phyloP scores from a whole-genome alignment of 768 basidiomycete genomes.

The Rhizopogon vulgaris region DNA sequence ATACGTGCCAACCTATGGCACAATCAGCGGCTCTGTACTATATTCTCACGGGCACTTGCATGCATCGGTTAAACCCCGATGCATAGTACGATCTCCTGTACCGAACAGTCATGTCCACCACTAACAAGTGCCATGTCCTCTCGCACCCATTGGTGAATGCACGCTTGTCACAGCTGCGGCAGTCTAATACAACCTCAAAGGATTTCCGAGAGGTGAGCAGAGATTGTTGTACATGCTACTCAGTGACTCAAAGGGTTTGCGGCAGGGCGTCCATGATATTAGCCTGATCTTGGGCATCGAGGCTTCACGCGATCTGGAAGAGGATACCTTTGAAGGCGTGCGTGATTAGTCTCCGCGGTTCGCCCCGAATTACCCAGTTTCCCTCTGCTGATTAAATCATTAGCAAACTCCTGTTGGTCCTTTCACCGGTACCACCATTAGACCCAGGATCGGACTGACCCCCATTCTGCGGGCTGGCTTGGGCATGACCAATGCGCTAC shows the following conservation, averaged over 20 bases:
- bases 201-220: slow-evolving; percentile 69
- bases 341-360: slow-evolving; percentile 14
- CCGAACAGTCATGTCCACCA: slow-evolving; percentile 19
- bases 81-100: background rate
- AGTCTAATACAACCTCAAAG: slow-evolving; percentile 53
- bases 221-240: background rate
- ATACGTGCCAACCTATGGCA: no score
- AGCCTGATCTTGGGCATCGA: slow-evolving; percentile 80
- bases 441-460: slow-evolving; percentile 75
- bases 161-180: slow-evolving; percentile 64
- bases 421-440: slow-evolving; percentile 74
- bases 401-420: slow-evolving; percentile 75
- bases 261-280: slow-evolving; percentile 67
- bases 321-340: slow-evolving; percentile 61
- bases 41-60: no score
- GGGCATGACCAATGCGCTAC: slow-evolving; percentile 86
- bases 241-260: background rate
- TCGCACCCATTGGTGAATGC: slow-evolving; percentile 71
- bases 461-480: slow-evolving; percentile 92
- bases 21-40: no score
- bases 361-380: slow-evolving; percentile 3
- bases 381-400: background rate
- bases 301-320: slow-evolving; percentile 63
- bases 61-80: background rate
- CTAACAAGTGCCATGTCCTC: slow-evolving; percentile 41